Evolutionary conservation across 2,329 filamentous ascomycete species (phyloP).

Genomic region (Diaporthe eres): DNA sequence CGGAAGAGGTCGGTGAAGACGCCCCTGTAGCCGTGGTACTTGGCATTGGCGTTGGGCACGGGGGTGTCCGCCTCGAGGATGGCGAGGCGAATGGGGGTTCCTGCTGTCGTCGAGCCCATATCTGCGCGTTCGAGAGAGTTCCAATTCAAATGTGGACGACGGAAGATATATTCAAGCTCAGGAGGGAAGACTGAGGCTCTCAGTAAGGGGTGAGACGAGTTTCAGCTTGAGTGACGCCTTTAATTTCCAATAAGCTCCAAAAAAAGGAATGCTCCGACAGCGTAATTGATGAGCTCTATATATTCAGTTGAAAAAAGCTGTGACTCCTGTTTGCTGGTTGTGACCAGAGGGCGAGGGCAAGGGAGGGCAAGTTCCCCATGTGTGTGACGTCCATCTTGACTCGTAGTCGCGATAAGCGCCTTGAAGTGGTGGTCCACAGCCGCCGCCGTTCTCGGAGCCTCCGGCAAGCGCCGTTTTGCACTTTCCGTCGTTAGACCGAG

Average conservation of each 20-base stretch:
- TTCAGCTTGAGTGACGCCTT: neutral
- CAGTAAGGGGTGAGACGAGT: neutral
- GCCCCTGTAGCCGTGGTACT: constrained; percentile 80
- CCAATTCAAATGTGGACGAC: neutral
- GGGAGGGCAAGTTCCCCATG: neutral
- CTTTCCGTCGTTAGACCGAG: constrained; percentile 1
- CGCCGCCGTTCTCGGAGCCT: constrained; percentile 34
- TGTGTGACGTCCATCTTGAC: constrained; percentile 36
- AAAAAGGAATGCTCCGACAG: too few species aligned
- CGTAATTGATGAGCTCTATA: neutral
- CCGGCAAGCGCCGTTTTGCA: constrained; percentile 28
- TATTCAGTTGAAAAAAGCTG: neutral
- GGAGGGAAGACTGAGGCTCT: neutral
- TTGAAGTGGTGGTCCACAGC: constrained; percentile 30
- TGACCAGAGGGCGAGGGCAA: neutral
- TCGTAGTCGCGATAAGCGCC: constrained; percentile 34
- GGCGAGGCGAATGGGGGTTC: constrained; percentile 75
- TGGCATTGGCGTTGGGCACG: constrained; percentile 71
- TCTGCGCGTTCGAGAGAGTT: neutral
- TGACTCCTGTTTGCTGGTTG: neutral
- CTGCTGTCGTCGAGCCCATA: constrained; percentile 47
- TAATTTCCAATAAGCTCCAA: neutral
- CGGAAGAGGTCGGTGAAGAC: constrained; percentile 75
- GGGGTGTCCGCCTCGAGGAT: constrained; percentile 91
- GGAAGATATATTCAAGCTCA: neutral